Evolutionary conservation across 1,284 basidiomycete genomes (phyloP).

Genomic region (Sanghuangporus weigelae): DNA sequence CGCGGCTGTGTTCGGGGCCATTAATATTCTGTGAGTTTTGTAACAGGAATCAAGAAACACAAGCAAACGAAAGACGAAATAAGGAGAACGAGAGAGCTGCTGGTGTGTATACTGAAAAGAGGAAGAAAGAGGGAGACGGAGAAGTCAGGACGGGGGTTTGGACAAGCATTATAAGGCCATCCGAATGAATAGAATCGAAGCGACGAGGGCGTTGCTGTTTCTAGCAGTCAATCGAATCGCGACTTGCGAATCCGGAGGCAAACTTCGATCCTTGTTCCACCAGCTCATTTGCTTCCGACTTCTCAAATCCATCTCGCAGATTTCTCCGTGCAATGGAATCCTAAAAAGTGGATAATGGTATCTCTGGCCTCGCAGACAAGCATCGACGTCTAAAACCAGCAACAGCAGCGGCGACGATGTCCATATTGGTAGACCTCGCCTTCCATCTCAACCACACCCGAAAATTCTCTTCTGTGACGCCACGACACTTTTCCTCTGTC

Average conservation of each 20-base stretch:
- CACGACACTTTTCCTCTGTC: neutral
- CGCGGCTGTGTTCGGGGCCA: neutral
- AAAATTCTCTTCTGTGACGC: neutral
- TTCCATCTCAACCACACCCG: neutral
- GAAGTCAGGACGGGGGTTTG: neutral
- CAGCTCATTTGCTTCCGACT: neutral
- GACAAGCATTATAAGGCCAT: neutral
- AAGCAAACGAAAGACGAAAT: neutral
- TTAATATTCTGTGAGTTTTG: neutral
- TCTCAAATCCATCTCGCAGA: neutral
- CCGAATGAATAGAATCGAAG: neutral
- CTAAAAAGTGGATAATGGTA: neutral
- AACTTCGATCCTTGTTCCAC: neutral
- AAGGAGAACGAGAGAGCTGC: neutral
- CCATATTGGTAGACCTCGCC: neutral
- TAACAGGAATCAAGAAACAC: neutral
- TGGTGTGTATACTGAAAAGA: neutral
- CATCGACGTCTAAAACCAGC: neutral
- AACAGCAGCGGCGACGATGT: neutral
- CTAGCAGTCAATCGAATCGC: neutral
- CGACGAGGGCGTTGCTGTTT: constrained; percentile 7
- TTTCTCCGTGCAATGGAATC: too few relatives aligned
- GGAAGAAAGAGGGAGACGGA: too few relatives aligned
- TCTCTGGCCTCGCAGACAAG: neutral
- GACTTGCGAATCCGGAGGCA: neutral